These are phyloP conservation scores for Ajuga reptans DNA, from an alignment of 305 asterid genomes.

Conservation along the genomic window DNA sequence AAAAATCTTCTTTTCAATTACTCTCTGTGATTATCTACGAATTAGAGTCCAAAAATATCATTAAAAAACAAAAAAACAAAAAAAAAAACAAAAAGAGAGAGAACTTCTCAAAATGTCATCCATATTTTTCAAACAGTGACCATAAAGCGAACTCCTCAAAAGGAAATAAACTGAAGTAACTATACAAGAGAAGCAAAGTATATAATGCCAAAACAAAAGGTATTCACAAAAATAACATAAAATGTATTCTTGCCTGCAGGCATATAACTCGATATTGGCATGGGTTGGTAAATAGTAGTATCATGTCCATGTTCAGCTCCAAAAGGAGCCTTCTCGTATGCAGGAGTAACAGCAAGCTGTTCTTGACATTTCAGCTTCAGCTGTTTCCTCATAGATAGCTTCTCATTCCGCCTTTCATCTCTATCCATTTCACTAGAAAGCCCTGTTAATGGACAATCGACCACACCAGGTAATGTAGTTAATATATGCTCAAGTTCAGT, in stretches of 20 bases:
- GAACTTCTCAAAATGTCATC: no score
- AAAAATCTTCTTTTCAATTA: not conserved
- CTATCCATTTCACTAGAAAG: conserved; percentile 51
- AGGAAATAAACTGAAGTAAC: conserved; percentile 3
- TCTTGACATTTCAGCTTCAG: conserved; percentile 80
- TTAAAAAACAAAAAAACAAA: no score
- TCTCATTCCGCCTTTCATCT: conserved; percentile 62
- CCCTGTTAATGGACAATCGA: conserved; percentile 40
- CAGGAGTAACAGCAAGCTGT: conserved; percentile 33
- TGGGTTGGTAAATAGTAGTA: conserved; percentile 45
- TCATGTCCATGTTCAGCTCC: conserved; percentile 38
- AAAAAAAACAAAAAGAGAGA: no score
- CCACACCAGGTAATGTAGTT: not conserved
- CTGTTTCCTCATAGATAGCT: conserved; percentile 80
- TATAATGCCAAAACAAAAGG: conserved; percentile 1
- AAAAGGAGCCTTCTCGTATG: conserved; percentile 30
- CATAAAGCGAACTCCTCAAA: not conserved
- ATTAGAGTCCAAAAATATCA: not conserved
- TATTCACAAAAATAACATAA: conserved; percentile 10
- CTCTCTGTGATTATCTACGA: not conserved
- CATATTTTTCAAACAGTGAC: no score
- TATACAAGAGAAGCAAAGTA: conserved; percentile 4
- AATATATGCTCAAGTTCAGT: conserved; percentile 3
- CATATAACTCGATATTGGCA: conserved; percentile 53
- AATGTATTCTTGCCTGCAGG: conserved; percentile 52